Base-by-base conservation (phyloP, 2,329 filamentous ascomycete genomes). In the Tolypocladium ophioglossoides region DNA sequence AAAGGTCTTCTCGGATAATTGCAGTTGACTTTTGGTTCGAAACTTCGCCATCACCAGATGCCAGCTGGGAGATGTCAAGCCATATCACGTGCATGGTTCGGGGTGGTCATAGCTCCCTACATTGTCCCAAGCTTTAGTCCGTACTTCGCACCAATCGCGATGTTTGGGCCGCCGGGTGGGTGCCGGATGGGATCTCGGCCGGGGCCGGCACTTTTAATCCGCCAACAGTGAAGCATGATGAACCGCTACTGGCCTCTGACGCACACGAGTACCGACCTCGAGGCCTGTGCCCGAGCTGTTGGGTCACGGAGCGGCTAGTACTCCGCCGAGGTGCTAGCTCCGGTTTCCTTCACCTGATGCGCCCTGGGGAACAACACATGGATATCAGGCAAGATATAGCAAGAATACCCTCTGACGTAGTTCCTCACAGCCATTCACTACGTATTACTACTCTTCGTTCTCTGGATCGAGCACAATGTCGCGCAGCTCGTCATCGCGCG, bases 391-490 rank as follows among this genome's bases (percentile, higher is more conserved):
- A 32, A 32, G 18, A 32, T 32, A 27, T 11, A 12, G 11, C 24
- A 47, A 32, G 34, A 16, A 16, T 16, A 4, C 8, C 27, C 1
- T 34, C n/a, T 20, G 18, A 48, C 11, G 6, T 18, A 30, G 27
- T 10, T 32, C 51, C 53, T 52, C 55, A 54, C 53, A 44, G 54
- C 49, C 57, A 12, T 34, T 56, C 52, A 51, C 61, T 27, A 24
- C n/a, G 18, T 16, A 3, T 16, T 37, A 11, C 39, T 57, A 65
- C 53, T 70, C 66, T 50, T 76, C 74, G 57, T 70, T 68, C 58
- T 85, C 82, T 12, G 76, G 72, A 63, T 89, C 89, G 57, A 95
- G 74, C 30, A 95, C 89, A 57, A 92, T 75, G 51, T 82, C 80
- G 55, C 80, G 76, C 57, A 95, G 72, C 56, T 75, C 76, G 52